Conservation (phyloP, 306 rosid species). For the Begonia peltatifolia region DNA sequence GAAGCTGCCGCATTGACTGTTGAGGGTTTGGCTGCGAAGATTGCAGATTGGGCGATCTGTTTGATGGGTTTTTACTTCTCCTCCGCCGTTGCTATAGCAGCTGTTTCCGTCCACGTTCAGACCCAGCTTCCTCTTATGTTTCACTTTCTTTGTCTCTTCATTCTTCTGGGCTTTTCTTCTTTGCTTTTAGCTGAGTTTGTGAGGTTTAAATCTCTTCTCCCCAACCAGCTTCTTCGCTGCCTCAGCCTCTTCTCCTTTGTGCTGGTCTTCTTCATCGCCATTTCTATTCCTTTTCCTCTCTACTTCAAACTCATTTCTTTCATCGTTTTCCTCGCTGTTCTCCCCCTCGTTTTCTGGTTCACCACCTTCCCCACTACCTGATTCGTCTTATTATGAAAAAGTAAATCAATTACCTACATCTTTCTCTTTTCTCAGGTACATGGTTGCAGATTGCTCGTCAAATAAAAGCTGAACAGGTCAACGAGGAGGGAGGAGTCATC, state of each 20-base stretch:
- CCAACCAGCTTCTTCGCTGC: background rate
- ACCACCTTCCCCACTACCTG: too few species aligned
- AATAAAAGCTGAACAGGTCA: too few species aligned
- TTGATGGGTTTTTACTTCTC: background rate
- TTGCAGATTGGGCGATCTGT: background rate
- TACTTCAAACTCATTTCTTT: background rate
- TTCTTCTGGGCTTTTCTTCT: background rate
- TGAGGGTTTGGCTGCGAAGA: background rate
- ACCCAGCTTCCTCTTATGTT: background rate
- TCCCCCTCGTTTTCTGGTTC: background rate
- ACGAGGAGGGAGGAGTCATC: too few species aligned
- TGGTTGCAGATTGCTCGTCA: too few species aligned
- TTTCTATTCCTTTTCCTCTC: background rate
- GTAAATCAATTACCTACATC: too few species aligned
- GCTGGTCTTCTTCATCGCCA: background rate
- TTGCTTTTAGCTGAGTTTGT: background rate
- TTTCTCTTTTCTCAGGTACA: too few species aligned
- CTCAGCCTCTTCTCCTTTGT: background rate
- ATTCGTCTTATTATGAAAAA: too few species aligned
- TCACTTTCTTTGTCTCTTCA: background rate
- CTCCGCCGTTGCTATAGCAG: background rate
- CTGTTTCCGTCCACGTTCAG: background rate
- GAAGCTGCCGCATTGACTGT: too few species aligned
- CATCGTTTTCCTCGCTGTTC: conserved; percentile 2
- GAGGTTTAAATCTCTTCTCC: background rate